phyloP scores from a whole-genome alignment of 371 early-diverging fungal genomes.

The Actinomortierella ambigua region DNA sequence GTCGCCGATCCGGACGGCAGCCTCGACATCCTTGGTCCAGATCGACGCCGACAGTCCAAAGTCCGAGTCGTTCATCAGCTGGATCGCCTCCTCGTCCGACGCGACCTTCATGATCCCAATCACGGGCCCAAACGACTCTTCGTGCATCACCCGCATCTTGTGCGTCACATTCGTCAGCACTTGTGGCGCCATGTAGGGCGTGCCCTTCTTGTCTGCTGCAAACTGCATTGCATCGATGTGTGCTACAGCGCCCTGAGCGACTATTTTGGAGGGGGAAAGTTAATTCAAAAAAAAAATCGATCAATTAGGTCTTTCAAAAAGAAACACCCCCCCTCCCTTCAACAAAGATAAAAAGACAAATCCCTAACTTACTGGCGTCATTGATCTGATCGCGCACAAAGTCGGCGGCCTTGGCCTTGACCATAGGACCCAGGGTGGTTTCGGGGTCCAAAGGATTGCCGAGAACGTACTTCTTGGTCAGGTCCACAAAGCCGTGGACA shows the following conservation, averaged over 20 bases:
- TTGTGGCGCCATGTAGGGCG: slow-evolving; percentile 79
- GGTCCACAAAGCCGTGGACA: slow-evolving; percentile 66
- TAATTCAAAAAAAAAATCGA: no score
- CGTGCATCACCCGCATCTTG: slow-evolving; percentile 78
- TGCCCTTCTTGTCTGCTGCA: slow-evolving; percentile 66
- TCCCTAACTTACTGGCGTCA: slow-evolving; percentile 62
- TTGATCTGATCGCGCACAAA: slow-evolving; percentile 70
- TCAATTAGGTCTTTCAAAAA: no score
- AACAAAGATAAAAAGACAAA: neutral
- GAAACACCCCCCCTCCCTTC: no score
- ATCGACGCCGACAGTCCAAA: slow-evolving; percentile 88
- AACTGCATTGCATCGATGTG: slow-evolving; percentile 66
- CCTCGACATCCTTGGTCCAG: slow-evolving; percentile 74
- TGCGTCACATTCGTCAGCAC: slow-evolving; percentile 77
- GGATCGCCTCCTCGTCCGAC: slow-evolving; percentile 78
- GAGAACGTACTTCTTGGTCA: slow-evolving; percentile 63
- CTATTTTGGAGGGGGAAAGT: slow-evolving; percentile 20
- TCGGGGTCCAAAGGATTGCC: slow-evolving; percentile 72
- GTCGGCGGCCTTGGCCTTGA: slow-evolving; percentile 69
- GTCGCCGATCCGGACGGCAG: slow-evolving; percentile 67
- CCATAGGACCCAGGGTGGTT: slow-evolving; percentile 84
- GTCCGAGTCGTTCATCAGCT: slow-evolving; percentile 80
- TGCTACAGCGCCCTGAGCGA: slow-evolving; percentile 69
- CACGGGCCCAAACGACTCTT: slow-evolving; percentile 90
- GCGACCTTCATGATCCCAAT: slow-evolving; percentile 77